A percentile compares a stretch with the other conserved stretches of the same genome.
Conservation (phyloP, 352 stramenopile species). For the Phytophthora litchii region DNA sequence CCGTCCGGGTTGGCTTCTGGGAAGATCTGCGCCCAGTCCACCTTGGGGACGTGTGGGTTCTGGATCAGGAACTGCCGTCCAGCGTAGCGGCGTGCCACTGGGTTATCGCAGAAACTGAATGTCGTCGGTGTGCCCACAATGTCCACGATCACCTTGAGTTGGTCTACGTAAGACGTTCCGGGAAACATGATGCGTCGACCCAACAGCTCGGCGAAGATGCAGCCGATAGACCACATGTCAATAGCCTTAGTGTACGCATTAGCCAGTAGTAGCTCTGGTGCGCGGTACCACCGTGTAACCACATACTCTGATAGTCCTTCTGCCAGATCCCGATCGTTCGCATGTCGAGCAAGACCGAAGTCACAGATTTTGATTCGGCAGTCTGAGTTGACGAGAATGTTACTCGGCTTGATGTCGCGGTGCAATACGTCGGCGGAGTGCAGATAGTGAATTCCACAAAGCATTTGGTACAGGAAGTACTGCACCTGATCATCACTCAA, state of each 20-base stretch:
- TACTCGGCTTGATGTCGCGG: slow-evolving; percentile 97
- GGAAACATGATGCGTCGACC: slow-evolving; percentile 86
- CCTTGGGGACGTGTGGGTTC: slow-evolving; percentile 69
- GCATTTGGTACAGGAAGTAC: slow-evolving; percentile 97
- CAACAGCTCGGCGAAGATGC: slow-evolving; percentile 99
- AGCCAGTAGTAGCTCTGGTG: slow-evolving; percentile 81
- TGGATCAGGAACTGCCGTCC: slow-evolving; percentile 83
- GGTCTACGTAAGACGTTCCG: slow-evolving; percentile 87
- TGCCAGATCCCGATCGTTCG: slow-evolving; percentile 77
- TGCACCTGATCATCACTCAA: slow-evolving; percentile 95
- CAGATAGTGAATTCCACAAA: slow-evolving; percentile 95
- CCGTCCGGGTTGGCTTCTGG: slow-evolving; percentile 85
- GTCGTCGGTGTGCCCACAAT: slow-evolving; percentile 84
- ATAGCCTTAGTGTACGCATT: slow-evolving; percentile 87
- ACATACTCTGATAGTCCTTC: slow-evolving; percentile 93
- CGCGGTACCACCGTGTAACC: slow-evolving; percentile 94
- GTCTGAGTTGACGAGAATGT: slow-evolving; percentile 96
- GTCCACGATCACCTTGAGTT: slow-evolving; percentile 88
- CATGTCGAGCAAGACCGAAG: slow-evolving; percentile 86
- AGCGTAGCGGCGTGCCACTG: slow-evolving; percentile 79
- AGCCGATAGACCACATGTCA: slow-evolving; percentile 98
- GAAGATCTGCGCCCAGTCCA: slow-evolving; percentile 81
- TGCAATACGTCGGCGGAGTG: slow-evolving; percentile 96
- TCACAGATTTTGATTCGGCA: slow-evolving; percentile 90
- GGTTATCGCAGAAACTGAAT: slow-evolving; percentile 89